Base-by-base conservation (phyloP, 441 rosid genomes). In the Erysimum pusillum region DNA sequence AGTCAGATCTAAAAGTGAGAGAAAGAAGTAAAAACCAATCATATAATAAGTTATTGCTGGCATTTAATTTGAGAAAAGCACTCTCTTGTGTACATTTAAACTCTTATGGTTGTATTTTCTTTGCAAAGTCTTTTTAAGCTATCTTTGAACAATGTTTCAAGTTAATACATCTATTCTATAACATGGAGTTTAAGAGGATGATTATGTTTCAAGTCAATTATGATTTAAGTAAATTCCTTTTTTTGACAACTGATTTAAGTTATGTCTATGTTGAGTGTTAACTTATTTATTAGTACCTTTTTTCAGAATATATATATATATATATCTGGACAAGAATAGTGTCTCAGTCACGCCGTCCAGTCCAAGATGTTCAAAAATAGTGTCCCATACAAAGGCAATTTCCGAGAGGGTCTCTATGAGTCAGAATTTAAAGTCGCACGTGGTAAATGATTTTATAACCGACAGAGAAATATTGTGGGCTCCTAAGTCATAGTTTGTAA, bases 351-450 rank as follows among this genome's bases (percentile, higher is more conserved):
- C 65, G 14, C 72, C 67, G 80, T 64, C 72, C 38, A 31, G 71
- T 57, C 80, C 54, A 45, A 62, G 12, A 70, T 70, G 12, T 59
- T 69, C 63, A 71, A 76, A 56, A 45, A 20, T 44, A 7, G 36
- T 22, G 4, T 2, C 15, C 14, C 3, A 48, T 28, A 17, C 9
- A 48, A 0, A 35, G 51, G 59, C 39, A 9, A 9, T 38, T 53
- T 70, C 76, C 53, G 12, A 63, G 54, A 18, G 20, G 46, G 46
- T 48, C 67, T 56, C 35, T 39, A 3, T 61, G 8, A 46, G 5
- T n/a, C 14, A 34, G 3, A 62, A 69, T 35, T 44, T 31, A 63
- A 63, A 45, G 51, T 54, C 61, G 17, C 80, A 70, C 72, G 54
- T 71, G 22, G 42, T 7, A 76, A 63, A 42, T 36, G 69, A 51